Evolutionary conservation across 768 basidiomycete species (phyloP).

Genomic region (Boletus bicolor): DNA sequence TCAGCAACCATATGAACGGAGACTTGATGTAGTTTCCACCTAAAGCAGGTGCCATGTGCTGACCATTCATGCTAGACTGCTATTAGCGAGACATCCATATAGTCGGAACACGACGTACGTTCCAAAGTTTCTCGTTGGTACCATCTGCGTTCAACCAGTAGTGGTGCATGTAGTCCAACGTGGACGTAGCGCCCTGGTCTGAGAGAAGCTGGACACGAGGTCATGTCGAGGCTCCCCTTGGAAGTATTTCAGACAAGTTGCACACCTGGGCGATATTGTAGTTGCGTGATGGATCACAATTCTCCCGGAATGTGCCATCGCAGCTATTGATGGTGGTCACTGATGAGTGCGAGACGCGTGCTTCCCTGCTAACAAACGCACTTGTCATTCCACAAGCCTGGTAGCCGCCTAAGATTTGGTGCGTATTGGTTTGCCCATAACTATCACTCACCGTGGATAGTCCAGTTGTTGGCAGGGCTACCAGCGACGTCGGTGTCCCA

Average conservation of each 20-base stretch:
- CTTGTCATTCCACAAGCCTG: constrained; percentile 69
- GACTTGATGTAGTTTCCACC: constrained; percentile 10
- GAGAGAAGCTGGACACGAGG: constrained; percentile 45
- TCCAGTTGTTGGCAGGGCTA: constrained; percentile 69
- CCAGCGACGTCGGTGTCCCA: constrained; percentile 67
- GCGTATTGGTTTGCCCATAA: neutral
- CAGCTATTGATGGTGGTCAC: constrained; percentile 41
- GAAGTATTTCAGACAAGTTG: neutral
- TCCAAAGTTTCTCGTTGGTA: constrained; percentile 63
- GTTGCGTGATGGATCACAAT: constrained; percentile 40
- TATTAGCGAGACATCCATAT: constrained; percentile 1
- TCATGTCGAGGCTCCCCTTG: neutral
- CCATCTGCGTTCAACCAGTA: constrained; percentile 64
- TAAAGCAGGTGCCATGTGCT: constrained; percentile 58
- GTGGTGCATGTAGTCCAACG: constrained; percentile 56
- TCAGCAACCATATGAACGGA: neutral
- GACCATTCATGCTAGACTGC: constrained; percentile 61
- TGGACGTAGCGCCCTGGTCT: constrained; percentile 55
- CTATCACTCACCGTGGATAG: constrained; percentile 60
- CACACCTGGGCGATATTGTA: constrained; percentile 45
- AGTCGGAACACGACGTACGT: constrained; percentile 38
- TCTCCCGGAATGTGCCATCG: constrained; percentile 39
- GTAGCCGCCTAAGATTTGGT: constrained; percentile 3
- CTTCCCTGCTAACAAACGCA: constrained; percentile 25
- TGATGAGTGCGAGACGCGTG: neutral